phyloP scores from a whole-genome alignment of 2,329 filamentous ascomycete species.

The Zarea fungicola region DNA sequence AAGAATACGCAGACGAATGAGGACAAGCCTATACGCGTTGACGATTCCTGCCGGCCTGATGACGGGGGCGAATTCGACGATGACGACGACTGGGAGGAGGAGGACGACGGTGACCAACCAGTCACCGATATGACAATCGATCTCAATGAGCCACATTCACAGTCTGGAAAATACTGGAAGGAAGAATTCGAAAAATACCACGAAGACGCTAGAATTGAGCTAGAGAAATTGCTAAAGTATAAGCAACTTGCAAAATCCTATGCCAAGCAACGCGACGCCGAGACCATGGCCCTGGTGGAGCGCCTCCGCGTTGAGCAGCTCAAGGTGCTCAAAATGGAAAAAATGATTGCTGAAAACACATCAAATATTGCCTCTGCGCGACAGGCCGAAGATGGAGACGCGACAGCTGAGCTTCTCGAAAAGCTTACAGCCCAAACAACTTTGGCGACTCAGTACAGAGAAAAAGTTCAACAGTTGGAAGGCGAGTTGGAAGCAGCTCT shows the following conservation, averaged over 20 bases:
- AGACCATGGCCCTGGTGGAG: slow-evolving; percentile 60
- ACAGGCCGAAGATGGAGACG: slow-evolving; percentile 26
- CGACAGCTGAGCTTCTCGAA: slow-evolving; percentile 42
- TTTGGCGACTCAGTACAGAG: slow-evolving; percentile 52
- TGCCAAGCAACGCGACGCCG: slow-evolving; percentile 70
- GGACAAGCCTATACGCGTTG: background rate
- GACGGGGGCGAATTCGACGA: background rate
- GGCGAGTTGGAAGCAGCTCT: slow-evolving; percentile 39
- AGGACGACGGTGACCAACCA: slow-evolving; percentile 38
- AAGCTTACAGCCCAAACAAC: slow-evolving; percentile 55
- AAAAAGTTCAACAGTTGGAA: slow-evolving; percentile 55
- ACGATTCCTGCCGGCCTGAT: background rate
- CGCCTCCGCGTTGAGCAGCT: slow-evolving; percentile 64
- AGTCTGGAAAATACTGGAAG: slow-evolving; percentile 78
- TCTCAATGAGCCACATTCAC: slow-evolving; percentile 66
- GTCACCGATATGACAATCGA: slow-evolving; percentile 64
- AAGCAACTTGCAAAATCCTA: slow-evolving; percentile 75
- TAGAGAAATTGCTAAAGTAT: slow-evolving; percentile 73
- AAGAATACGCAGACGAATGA: background rate
- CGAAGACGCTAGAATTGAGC: slow-evolving; percentile 64
- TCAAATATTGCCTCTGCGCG: slow-evolving; percentile 42
- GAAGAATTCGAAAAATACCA: slow-evolving; percentile 70
- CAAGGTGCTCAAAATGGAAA: slow-evolving; percentile 60
- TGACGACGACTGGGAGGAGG: slow-evolving; percentile 51
- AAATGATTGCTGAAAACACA: slow-evolving; percentile 54